Evolutionary conservation across 371 early-diverging fungal species (phyloP), one percentile per base, ranked within the genome.

Genomic region (Mucor piriformis): DNA sequence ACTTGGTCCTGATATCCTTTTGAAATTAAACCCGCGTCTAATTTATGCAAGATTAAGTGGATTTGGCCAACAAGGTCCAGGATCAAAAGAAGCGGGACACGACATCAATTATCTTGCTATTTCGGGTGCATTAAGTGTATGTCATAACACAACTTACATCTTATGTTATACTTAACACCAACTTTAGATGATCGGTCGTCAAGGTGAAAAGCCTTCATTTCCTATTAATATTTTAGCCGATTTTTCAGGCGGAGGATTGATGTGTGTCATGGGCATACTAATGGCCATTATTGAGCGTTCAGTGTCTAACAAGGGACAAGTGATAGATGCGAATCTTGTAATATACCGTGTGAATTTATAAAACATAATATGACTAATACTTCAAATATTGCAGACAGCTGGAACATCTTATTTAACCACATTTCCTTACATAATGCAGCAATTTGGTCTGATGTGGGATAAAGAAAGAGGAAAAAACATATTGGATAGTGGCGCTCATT

Each of bases 81-180:
- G 65, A 29, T 76, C 87, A 13, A 65, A 70, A 34, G 81, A 79
- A 63, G 92, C 92, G 3, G 92, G 90, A 0, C 92, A 92, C 59
- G 92, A 92, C 63, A 84, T 90, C 56, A 92, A 90, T 54, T 92
- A 90, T 66, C 54, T 90, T 15, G 83, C 91, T 6, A 76, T 84
- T 24, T 72, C 89, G 20, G 92, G 92, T 16, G 77, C 84, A n/a
- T 64, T 90, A 50, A 77, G 69, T 37, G 86, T 85, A 78, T 66
- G 20, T 40, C 12, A 44, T 2, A 21, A 13, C n/a, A n/a, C n/a
- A n/a, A n/a, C n/a, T n/a, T n/a, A n/a, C n/a, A n/a, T n/a, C n/a
- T n/a, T n/a, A n/a, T n/a, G n/a, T n/a, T n/a, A n/a, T n/a, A n/a
- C n/a, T n/a, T n/a, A n/a, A n/a, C n/a, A n/a, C n/a, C n/a, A n/a